phyloP scores from a whole-genome alignment of 2,329 filamentous ascomycete genomes.

The Xylariales sp. region DNA sequence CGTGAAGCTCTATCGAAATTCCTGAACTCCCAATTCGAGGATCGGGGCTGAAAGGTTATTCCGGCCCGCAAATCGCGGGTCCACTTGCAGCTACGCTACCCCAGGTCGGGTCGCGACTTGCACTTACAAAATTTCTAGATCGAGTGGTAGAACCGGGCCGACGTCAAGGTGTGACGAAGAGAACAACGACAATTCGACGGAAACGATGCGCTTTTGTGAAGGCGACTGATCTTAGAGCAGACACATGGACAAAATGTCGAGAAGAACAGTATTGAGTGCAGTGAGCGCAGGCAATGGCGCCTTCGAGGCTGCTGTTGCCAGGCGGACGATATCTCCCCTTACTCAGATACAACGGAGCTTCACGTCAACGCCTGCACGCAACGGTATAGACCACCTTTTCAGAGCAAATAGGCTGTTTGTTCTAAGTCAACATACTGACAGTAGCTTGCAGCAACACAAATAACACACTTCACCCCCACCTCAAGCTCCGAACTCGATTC shows the following conservation, averaged over 20 bases:
- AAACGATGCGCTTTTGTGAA: not conserved
- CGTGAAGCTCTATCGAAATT: not conserved
- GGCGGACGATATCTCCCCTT: conserved; percentile 8
- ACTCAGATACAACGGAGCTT: conserved; percentile 18
- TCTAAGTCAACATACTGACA: not conserved
- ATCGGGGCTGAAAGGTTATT: conserved; percentile 8
- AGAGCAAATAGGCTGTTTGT: not conserved
- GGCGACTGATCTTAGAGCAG: no score
- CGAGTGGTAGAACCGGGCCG: no score
- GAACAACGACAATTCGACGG: conserved; percentile 1
- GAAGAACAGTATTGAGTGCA: conserved; percentile 21
- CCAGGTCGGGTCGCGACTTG: conserved; percentile 6
- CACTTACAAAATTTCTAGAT: conserved; percentile 5
- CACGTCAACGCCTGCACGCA: conserved; percentile 20
- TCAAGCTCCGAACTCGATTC: conserved; percentile 50
- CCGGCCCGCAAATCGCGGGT: conserved; percentile 1
- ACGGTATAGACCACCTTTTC: conserved; percentile 16
- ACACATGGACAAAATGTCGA: conserved; percentile 26
- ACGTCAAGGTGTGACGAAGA: not conserved
- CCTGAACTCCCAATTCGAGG: not conserved
- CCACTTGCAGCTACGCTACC: not conserved
- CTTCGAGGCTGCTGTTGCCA: conserved; percentile 18
- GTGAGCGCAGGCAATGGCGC: conserved; percentile 20
- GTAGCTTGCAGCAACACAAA: conserved; percentile 19
- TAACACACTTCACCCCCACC: conserved; percentile 44